These are phyloP conservation scores for Ophiostoma pallidulum DNA, from an alignment of 2,329 filamentous ascomycete species.

Conservation along the genomic window DNA sequence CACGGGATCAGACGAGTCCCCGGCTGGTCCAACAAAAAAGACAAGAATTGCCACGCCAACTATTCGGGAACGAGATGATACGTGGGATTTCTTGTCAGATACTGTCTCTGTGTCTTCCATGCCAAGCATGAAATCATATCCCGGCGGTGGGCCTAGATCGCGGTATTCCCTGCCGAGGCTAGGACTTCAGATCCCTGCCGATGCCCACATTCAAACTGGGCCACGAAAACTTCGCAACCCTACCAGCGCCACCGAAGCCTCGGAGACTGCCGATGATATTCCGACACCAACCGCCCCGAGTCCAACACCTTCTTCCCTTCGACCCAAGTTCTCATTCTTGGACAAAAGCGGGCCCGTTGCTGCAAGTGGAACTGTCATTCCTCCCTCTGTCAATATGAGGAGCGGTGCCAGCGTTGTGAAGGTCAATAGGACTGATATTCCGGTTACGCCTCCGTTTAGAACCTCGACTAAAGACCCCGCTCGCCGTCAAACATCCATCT, in stretches of 20 bases:
- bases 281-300: slow-evolving; percentile 27
- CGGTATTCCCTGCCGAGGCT: not conserved
- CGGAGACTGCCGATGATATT: slow-evolving; percentile 11
- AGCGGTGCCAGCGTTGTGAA: not conserved
- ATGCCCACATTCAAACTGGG: too few species aligned
- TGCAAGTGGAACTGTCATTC: not conserved
- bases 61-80: not conserved
- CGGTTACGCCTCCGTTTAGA: not conserved
- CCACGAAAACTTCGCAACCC: not conserved
- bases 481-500: not conserved
- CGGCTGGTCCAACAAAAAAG: not conserved
- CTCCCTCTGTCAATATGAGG: not conserved
- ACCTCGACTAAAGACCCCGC: not conserved
- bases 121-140: not conserved
- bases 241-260: not conserved
- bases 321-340: slow-evolving; percentile 20
- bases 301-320: slow-evolving; percentile 23
- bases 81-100: not conserved
- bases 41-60: not conserved
- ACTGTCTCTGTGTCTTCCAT: not conserved
- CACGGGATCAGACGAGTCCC: not conserved
- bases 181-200: not conserved
- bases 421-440: not conserved
- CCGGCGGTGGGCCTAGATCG: not conserved
- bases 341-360: not conserved